Conservation (phyloP, 257 asterid genomes). For the Solanum lycopersicoides region DNA sequence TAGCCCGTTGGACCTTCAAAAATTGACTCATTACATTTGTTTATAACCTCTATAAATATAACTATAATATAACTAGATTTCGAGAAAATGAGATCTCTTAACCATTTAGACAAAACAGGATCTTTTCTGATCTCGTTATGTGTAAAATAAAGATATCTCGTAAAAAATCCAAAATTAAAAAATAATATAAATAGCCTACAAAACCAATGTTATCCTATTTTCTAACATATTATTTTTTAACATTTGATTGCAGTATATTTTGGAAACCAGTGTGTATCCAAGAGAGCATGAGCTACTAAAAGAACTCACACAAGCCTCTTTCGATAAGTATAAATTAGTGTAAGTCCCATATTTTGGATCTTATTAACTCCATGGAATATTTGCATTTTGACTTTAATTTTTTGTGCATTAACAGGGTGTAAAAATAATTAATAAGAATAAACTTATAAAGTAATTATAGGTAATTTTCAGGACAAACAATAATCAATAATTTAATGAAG, state of each 20-base stretch:
- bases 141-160: not conserved
- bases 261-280: conserved; percentile 42
- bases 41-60: no score
- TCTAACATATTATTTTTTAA: not conserved
- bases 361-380: no score
- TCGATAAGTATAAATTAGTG: conserved; percentile 28
- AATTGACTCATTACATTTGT: no score
- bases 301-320: conserved; percentile 35
- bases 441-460: not conserved
- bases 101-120: not conserved
- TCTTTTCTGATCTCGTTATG: no score
- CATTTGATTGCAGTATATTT: conserved; percentile 19
- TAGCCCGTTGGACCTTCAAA: no score
- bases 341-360: not conserved
- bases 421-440: not conserved
- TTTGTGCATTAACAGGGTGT: not conserved
- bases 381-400: no score
- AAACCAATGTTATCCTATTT: not conserved
- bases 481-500: not conserved
- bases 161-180: no score
- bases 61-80: no score
- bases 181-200: not conserved
- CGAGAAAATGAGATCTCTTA: not conserved
- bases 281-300: conserved; percentile 48
- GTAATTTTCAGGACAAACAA: not conserved